phyloP scores from a whole-genome alignment of 164 flowering plant genomes.

The Liriodendron chinense region DNA sequence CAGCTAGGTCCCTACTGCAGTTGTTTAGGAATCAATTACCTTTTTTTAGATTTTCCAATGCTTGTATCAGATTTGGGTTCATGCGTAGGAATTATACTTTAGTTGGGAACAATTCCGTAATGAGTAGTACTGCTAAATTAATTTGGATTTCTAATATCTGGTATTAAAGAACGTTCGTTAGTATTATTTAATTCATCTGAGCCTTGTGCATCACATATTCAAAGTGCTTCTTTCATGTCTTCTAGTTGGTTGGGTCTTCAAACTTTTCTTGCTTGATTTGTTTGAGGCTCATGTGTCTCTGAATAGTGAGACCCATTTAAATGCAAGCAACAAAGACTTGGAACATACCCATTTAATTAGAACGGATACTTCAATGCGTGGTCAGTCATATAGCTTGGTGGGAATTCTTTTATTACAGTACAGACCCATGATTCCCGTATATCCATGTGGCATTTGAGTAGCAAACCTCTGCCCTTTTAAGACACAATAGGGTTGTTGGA shows the following conservation, averaged over 20 bases:
- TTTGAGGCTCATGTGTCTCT: background rate
- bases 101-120: too few species aligned
- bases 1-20: too few species aligned
- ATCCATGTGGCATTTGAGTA: too few species aligned
- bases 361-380: background rate
- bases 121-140: background rate
- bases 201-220: background rate
- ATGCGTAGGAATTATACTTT: too few species aligned
- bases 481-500: too few species aligned
- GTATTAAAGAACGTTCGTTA: background rate
- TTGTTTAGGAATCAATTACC: background rate
- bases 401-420: too few species aligned
- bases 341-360: background rate
- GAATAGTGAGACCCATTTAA: background rate
- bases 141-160: too few species aligned
- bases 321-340: background rate
- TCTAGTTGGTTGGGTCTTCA: background rate
- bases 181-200: background rate
- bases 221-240: background rate
- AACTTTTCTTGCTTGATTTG: background rate
- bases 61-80: too few species aligned
- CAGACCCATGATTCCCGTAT: too few species aligned
- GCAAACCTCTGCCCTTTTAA: too few species aligned
- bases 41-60: too few species aligned
- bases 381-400: background rate